A percentile compares a stretch with the other conserved stretches of the same genome.
Evolutionary conservation across 768 basidiomycete species (phyloP).

Genomic region (Auriscalpium microsporum): DNA sequence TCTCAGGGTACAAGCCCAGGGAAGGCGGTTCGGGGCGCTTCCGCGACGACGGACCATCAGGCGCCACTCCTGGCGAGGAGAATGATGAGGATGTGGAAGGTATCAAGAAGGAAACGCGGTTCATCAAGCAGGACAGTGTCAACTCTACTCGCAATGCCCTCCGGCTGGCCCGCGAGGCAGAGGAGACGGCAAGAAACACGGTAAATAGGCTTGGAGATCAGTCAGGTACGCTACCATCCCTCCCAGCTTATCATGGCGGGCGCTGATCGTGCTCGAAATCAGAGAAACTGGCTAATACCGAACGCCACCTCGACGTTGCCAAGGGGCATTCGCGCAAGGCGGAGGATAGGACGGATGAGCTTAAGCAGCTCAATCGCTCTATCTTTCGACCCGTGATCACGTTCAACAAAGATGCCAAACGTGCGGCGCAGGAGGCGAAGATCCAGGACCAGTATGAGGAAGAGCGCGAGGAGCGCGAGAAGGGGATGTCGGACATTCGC

Average conservation of each 20-base stretch:
- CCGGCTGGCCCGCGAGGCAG: conserved; percentile 88
- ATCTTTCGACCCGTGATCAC: conserved; percentile 91
- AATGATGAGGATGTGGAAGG: conserved; percentile 87
- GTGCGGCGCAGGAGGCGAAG: conserved; percentile 78
- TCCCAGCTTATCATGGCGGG: not conserved
- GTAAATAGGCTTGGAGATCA: conserved; percentile 80
- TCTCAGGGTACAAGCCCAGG: conserved; percentile 62
- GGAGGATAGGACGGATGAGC: conserved; percentile 88
- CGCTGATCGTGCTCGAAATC: conserved; percentile 6
- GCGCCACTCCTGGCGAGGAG: conserved; percentile 56
- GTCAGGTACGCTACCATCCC: conserved; percentile 55
- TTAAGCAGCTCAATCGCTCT: conserved; percentile 88
- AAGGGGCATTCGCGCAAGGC: conserved; percentile 82
- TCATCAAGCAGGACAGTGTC: conserved; percentile 86
- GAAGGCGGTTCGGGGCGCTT: conserved; percentile 55
- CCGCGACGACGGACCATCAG: conserved; percentile 43
- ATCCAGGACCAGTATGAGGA: conserved; percentile 81
- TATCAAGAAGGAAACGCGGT: conserved; percentile 87
- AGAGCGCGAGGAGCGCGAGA: conserved; percentile 76
- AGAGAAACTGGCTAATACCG: conserved; percentile 90
- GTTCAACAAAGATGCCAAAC: conserved; percentile 90
- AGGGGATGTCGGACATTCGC: conserved; percentile 75
- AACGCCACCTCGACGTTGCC: conserved; percentile 87
- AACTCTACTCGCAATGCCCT: conserved; percentile 87
- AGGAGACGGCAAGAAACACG: conserved; percentile 88